A percentile compares a stretch with the other conserved stretches of the same genome.
Conservation (phyloP, 306 rosid species). For the Pterocarpus macrocarpus region DNA sequence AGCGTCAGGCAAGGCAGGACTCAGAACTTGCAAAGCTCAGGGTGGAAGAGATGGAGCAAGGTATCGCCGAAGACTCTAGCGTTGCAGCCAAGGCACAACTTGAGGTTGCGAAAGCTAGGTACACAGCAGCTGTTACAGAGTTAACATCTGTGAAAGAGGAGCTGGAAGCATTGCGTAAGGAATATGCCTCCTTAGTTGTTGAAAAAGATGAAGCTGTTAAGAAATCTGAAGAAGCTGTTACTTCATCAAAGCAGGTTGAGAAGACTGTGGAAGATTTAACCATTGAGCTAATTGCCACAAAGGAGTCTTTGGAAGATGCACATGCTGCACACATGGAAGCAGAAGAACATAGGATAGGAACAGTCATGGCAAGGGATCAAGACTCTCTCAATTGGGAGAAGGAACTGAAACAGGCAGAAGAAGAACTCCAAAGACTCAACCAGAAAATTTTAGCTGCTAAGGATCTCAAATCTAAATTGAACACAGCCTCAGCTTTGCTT, state of each 20-base stretch:
- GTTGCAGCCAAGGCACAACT: slow-evolving; percentile 97
- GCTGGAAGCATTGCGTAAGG: slow-evolving; percentile 69
- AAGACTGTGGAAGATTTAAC: slow-evolving; percentile 90
- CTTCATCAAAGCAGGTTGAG: slow-evolving; percentile 87
- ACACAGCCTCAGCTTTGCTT: slow-evolving; percentile 69
- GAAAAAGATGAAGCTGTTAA: slow-evolving; percentile 70
- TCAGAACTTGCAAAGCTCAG: slow-evolving; percentile 94
- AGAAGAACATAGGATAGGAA: slow-evolving; percentile 92
- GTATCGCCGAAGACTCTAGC: slow-evolving; percentile 91
- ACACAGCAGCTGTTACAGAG: slow-evolving; percentile 76
- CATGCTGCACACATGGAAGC: slow-evolving; percentile 97
- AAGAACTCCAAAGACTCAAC: slow-evolving; percentile 70
- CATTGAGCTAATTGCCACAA: slow-evolving; percentile 82
- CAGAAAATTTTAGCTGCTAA: slow-evolving; percentile 72
- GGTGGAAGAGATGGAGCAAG: slow-evolving; percentile 99
- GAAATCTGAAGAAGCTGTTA: slow-evolving; percentile 76
- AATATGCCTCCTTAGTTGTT: slow-evolving; percentile 73
- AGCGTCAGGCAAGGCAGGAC: slow-evolving; percentile 92
- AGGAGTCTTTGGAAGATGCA: slow-evolving; percentile 84
- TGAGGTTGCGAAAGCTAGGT: slow-evolving; percentile 94
- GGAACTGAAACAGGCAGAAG: slow-evolving; percentile 79
- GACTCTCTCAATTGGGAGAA: slow-evolving; percentile 88
- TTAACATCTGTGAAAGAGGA: slow-evolving; percentile 75
- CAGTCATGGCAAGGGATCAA: slow-evolving; percentile 91
- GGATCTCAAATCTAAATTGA: slow-evolving; percentile 81